phyloP scores from a whole-genome alignment of 345 rosid species.

The Diplotaxis tenuifolia region DNA sequence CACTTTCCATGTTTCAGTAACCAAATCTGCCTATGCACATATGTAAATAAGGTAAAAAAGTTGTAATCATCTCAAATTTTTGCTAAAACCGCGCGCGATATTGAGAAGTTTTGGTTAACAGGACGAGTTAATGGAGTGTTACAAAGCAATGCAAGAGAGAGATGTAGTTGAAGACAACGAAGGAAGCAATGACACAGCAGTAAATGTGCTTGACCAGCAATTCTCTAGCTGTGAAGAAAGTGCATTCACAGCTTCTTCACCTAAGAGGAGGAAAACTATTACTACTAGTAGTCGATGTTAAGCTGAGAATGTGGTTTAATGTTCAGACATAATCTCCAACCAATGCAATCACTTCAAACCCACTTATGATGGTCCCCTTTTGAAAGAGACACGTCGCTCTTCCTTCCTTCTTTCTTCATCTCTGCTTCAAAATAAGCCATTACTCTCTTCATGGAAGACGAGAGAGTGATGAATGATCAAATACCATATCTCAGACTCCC shows the following conservation, averaged over 20 bases:
- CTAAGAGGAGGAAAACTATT: slow-evolving; percentile 40
- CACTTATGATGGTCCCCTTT: slow-evolving; percentile 34
- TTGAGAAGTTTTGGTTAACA: slow-evolving; percentile 13
- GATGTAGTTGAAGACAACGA: slow-evolving; percentile 37
- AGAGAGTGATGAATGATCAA: slow-evolving; percentile 34
- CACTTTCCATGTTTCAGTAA: slow-evolving; percentile 48
- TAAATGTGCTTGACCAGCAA: slow-evolving; percentile 55
- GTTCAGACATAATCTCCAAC: slow-evolving; percentile 25
- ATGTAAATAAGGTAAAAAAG: slow-evolving; percentile 59
- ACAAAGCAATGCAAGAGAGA: slow-evolving; percentile 47
- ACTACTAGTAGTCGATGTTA: slow-evolving; percentile 20
- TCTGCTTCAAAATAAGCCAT: slow-evolving; percentile 30
- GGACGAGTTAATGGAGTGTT: slow-evolving; percentile 57
- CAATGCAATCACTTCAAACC: slow-evolving; percentile 15
- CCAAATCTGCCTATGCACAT: slow-evolving; percentile 47
- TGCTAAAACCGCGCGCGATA: background rate
- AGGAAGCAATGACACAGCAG: slow-evolving; percentile 47
- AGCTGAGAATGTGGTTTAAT: slow-evolving; percentile 28
- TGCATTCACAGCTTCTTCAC: slow-evolving; percentile 32
- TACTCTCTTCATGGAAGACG: slow-evolving; percentile 33
- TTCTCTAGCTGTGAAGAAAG: slow-evolving; percentile 46
- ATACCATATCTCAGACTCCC: slow-evolving; percentile 11
- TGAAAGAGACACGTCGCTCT: slow-evolving; percentile 41
- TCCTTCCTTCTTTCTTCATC: slow-evolving; percentile 24
- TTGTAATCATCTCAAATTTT: background rate